phyloP scores from a whole-genome alignment of 192 early-diverging fungal species.

The Oehlia diaphana region DNA sequence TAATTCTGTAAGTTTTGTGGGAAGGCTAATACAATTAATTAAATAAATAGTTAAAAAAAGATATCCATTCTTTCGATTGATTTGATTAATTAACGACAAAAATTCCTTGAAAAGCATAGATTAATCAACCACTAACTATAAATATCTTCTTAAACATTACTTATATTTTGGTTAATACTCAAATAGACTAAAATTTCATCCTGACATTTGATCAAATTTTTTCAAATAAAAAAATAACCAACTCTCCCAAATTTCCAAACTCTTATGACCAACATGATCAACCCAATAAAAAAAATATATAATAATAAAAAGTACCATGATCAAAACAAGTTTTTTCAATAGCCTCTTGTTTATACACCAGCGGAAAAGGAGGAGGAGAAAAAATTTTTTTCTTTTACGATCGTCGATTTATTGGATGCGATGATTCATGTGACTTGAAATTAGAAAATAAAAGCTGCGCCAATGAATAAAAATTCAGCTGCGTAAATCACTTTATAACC shows the following conservation, averaged over 20 bases:
- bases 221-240: background rate
- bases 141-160: too few species aligned
- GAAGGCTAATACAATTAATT: constrained; percentile 66
- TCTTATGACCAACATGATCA: background rate
- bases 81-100: too few species aligned
- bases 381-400: background rate
- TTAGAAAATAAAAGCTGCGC: background rate
- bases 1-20: constrained; percentile 96
- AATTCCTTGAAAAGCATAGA: too few species aligned
- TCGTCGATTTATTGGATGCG: background rate
- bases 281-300: background rate
- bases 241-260: background rate
- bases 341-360: background rate
- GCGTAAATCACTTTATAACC: too few species aligned
- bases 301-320: background rate
- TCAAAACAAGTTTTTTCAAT: background rate
- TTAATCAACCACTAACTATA: too few species aligned
- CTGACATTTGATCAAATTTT: too few species aligned
- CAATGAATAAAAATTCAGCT: too few species aligned
- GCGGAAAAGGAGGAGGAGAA: background rate
- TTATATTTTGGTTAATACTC: too few species aligned
- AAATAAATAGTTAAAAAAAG: too few species aligned
- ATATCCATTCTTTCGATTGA: too few species aligned
- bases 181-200: too few species aligned
- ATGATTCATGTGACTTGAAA: background rate